These are phyloP conservation scores for Tuber calosporum DNA, from an alignment of 495 filamentous ascomycete species.

Conservation along the genomic window DNA sequence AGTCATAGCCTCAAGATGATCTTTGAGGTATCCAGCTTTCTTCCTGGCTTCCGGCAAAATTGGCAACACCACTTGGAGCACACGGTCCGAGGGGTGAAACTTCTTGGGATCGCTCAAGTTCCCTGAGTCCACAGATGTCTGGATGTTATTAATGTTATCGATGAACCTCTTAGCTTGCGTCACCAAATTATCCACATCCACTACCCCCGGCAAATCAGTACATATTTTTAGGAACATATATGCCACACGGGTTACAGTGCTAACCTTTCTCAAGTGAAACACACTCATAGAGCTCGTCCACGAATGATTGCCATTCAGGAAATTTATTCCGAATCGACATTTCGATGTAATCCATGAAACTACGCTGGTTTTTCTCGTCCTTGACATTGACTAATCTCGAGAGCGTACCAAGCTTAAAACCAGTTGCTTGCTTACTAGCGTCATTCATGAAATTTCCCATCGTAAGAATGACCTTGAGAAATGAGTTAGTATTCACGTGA, in stretches of 20 bases:
- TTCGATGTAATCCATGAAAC: slow-evolving; percentile 93
- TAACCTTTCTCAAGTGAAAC: slow-evolving; percentile 73
- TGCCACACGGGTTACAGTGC: neutral
- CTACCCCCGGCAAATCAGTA: slow-evolving; percentile 21
- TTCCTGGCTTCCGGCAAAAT: slow-evolving; percentile 93
- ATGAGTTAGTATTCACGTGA: slow-evolving; percentile 12
- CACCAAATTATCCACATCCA: slow-evolving; percentile 82
- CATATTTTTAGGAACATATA: neutral
- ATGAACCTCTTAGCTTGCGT: slow-evolving; percentile 89
- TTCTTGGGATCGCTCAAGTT: slow-evolving; percentile 95
- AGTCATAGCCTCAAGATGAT: slow-evolving; percentile 89
- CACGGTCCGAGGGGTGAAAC: slow-evolving; percentile 95
- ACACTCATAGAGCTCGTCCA: slow-evolving; percentile 76
- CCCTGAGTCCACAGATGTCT: slow-evolving; percentile 81
- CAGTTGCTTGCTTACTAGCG: slow-evolving; percentile 92
- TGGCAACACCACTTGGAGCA: slow-evolving; percentile 81
- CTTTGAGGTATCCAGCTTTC: slow-evolving; percentile 91
- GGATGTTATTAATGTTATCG: slow-evolving; percentile 87
- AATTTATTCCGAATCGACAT: slow-evolving; percentile 94
- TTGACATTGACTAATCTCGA: slow-evolving; percentile 94
- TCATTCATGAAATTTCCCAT: slow-evolving; percentile 99
- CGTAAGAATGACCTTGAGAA: slow-evolving; percentile 65
- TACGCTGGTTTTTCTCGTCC: slow-evolving; percentile 96
- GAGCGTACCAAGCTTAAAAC: slow-evolving; percentile 96
- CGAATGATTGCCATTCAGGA: slow-evolving; percentile 86